Conservation (phyloP, 371 early-diverging fungal species). For the Polyrhizophydium stewartii region DNA sequence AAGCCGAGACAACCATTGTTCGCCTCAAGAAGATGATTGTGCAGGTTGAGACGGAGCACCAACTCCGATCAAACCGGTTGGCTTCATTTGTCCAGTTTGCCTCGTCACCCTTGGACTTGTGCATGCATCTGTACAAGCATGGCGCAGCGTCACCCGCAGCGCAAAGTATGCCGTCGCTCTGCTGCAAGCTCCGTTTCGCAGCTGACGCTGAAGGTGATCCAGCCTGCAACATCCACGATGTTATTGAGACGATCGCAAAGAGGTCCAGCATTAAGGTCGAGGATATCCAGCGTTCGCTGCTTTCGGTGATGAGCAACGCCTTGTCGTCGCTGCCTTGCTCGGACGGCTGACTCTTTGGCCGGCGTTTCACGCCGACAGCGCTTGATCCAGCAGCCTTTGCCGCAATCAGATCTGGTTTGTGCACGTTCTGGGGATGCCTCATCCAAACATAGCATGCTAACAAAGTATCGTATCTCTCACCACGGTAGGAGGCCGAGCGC, state of each 20-base stretch:
- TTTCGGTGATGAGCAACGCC: no score
- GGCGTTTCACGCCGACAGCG: no score
- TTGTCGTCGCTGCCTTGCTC: no score
- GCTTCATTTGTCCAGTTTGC: conserved; percentile 7
- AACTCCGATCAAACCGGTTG: conserved; percentile 14
- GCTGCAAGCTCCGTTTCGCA: no score
- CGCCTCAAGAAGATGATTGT: neutral
- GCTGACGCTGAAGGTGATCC: no score
- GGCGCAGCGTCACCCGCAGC: neutral
- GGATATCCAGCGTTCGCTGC: conserved; percentile 7
- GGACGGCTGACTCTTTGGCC: no score
- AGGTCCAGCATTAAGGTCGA: conserved; percentile 20
- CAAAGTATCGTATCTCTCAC: no score
- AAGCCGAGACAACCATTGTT: conserved; percentile 3
- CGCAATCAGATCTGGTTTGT: no score
- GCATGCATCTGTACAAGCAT: neutral
- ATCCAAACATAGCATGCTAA: no score
- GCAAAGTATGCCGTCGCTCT: neutral
- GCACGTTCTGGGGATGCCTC: no score
- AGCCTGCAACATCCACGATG: conserved; percentile 30
- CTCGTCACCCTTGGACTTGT: conserved; percentile 6
- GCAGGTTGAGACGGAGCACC: conserved; percentile 29
- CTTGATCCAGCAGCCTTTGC: no score
- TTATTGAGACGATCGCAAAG: conserved; percentile 26
- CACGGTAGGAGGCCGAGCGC: no score